phyloP scores from a whole-genome alignment of 2,329 filamentous ascomycete genomes.

The Alternaria triticimaculans region DNA sequence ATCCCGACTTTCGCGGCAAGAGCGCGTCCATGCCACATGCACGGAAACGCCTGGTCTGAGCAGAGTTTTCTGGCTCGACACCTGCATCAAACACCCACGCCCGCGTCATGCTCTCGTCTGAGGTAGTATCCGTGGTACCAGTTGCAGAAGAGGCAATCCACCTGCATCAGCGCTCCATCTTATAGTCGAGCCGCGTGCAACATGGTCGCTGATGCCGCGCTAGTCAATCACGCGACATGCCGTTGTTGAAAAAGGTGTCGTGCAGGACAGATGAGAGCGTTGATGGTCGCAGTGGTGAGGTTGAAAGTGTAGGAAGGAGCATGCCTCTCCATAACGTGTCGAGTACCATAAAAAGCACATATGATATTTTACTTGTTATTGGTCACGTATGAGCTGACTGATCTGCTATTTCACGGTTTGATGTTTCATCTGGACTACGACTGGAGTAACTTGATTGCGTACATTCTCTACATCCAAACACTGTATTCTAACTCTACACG shows the following conservation, averaged over 20 bases:
- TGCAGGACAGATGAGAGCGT: background rate
- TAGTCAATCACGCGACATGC: background rate
- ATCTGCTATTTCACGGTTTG: background rate
- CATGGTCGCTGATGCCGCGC: background rate
- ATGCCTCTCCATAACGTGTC: background rate
- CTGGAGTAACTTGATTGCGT: background rate
- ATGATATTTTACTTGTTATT: background rate
- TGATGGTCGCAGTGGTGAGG: background rate
- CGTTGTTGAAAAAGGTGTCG: background rate
- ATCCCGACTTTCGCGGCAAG: conserved; percentile 10
- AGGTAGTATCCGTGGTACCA: background rate
- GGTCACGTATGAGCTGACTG: background rate
- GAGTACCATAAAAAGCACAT: background rate
- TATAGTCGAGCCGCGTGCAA: background rate
- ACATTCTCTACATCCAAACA: background rate
- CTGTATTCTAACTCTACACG: background rate
- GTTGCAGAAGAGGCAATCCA: background rate
- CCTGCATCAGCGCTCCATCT: background rate
- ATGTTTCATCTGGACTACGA: background rate
- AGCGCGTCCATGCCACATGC: conserved; percentile 17
- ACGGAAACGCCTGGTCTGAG: conserved; percentile 21
- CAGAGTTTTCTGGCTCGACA: conserved; percentile 17
- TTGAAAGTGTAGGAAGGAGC: background rate
- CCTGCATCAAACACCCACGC: conserved; percentile 7
- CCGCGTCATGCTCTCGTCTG: background rate